Evolutionary conservation across 2,329 filamentous ascomycete species (phyloP).

Genomic region (Aspergillus fructus): DNA sequence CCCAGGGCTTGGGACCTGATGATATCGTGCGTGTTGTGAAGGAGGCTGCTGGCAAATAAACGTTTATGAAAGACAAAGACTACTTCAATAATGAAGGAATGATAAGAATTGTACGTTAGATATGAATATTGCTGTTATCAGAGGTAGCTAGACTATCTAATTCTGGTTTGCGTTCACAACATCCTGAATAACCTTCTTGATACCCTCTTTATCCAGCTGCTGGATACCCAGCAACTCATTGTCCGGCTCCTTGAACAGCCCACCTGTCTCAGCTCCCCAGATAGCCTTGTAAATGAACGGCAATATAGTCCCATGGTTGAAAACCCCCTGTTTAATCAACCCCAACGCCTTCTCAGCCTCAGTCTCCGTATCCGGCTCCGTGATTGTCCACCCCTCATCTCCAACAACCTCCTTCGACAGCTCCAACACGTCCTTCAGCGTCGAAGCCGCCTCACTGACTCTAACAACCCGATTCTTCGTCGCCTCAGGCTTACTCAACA

Average conservation of each 20-base stretch:
- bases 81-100: not conserved
- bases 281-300: not conserved
- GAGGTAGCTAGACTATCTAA: not conserved
- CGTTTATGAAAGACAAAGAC: not conserved
- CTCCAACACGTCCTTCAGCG: not conserved
- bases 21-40: slow-evolving; percentile 34
- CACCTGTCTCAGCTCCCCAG: not conserved
- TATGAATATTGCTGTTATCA: not conserved
- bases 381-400: not conserved
- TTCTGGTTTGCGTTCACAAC: not conserved
- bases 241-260: not conserved
- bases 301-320: not conserved
- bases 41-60: slow-evolving; percentile 20
- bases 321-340: not conserved
- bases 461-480: slow-evolving; percentile 55
- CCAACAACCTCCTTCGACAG: not conserved
- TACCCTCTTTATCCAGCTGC: not conserved
- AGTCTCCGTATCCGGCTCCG: not conserved
- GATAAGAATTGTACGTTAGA: not conserved
- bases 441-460: slow-evolving; percentile 33
- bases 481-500: slow-evolving; percentile 51
- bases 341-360: not conserved
- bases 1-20: slow-evolving; percentile 37
- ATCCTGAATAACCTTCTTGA: not conserved
- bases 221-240: not conserved